Evolutionary conservation across 1,284 basidiomycete genomes (phyloP), one percentile per base, ranked within the genome.

Genomic region (Fomitopsis pinicola): DNA sequence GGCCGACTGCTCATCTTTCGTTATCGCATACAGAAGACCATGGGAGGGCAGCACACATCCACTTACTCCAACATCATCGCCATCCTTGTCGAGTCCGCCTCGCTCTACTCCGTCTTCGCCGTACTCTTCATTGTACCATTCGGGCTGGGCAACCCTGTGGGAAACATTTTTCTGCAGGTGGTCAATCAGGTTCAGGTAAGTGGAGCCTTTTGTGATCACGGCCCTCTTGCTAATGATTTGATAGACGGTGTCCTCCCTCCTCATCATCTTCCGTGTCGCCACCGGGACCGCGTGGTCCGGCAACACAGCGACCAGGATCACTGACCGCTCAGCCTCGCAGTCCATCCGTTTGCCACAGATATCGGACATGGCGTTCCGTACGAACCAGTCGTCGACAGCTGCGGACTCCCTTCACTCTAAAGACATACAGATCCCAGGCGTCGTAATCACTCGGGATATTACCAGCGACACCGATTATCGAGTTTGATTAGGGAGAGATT

Each of bases 21-120:
- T 17, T 15, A 48, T 30, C 26, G 46, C 26, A 53, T 64, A n/a
- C 54, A 60, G 17, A 28, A 60, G 19, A 46, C 55, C n/a, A 52
- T 66, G 50, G 66, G 66, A 28, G 12, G 28, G 3, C 58, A 59
- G 8, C 40, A 58, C 42, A 60, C 63, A 15, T 38, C 57, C 38
- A 57, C 56, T 1, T 66, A 67, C 42, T 63, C 61, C 17, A 36
- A 48, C 30, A 59, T 66, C 33, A 57, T 61, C n/a, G 55, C 63
- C 38, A 66, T 68, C 44, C 46, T 68, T 55, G 59, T 67, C 54
- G 67, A 68, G 60, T 63, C 61, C 45, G 63, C 67, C 10, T 59
- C 63, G 5, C 61, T 61, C 14, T 67, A 67, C 46, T 46, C 63
- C 33, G 40, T 64, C 55, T 57, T 59, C 17, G 62, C 62, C 12